phyloP scores from a whole-genome alignment of 202 grass and related monocot genomes.

The Bolboschoenoplectus hybrid region DNA sequence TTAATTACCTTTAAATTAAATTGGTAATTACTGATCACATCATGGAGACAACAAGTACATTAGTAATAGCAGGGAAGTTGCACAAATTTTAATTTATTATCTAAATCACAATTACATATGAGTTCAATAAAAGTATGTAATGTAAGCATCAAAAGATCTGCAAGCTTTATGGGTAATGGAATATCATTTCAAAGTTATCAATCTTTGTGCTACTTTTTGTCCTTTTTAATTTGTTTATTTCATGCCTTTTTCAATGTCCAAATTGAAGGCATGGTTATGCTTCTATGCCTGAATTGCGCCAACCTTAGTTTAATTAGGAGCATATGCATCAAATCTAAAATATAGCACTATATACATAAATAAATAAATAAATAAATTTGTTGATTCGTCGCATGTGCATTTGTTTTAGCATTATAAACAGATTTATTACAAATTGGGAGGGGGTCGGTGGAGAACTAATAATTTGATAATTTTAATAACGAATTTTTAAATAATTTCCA shows the following conservation, averaged over 20 bases:
- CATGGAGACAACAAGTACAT: slow-evolving; percentile 25
- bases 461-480: too few species aligned
- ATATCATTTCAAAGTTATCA: slow-evolving; percentile 38
- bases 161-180: slow-evolving; percentile 42
- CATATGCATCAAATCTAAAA: slow-evolving; percentile 20
- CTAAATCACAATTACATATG: slow-evolving; percentile 24
- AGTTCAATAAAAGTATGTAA: slow-evolving; percentile 18
- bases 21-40: slow-evolving; percentile 1
- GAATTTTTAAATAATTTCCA: too few species aligned
- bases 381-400: not conserved
- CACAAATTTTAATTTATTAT: slow-evolving; percentile 1
- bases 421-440: not conserved
- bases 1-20: not conserved
- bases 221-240: slow-evolving; percentile 30
- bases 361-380: not conserved
- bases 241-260: slow-evolving; percentile 6
- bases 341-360: not conserved
- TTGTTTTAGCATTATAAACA: not conserved
- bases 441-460: too few species aligned
- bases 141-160: slow-evolving; percentile 30
- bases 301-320: not conserved
- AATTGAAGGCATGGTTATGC: slow-evolving; percentile 5
- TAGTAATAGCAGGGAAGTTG: slow-evolving; percentile 31
- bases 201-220: slow-evolving; percentile 39
- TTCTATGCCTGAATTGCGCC: not conserved